Evolutionary conservation across 2,329 filamentous ascomycete species (phyloP), one percentile per base, ranked within the genome.

Genomic region (Emmonsia crescens): DNA sequence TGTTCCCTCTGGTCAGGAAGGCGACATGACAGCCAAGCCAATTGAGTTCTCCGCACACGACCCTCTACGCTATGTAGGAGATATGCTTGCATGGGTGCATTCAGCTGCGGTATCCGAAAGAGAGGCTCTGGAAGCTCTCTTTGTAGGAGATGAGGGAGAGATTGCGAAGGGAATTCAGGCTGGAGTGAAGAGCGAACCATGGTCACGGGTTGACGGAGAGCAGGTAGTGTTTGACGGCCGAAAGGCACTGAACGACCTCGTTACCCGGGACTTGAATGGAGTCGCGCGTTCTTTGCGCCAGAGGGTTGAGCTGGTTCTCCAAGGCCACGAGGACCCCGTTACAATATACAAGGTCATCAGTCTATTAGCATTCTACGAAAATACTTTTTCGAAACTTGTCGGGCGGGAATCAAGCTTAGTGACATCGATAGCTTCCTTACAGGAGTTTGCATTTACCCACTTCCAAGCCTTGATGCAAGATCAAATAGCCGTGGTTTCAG

Each of bases 11-110:
- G 82, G 80, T 12, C 82, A 84, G 0, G 79, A 80, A 31, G 80
- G 82, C 52, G 83, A 89, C 64, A 77, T 78, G 29, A 82, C 82
- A 21, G 79, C 88, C 42, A 96, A 97, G 71, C 93, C 94, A 0
- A 99, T 99, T 65, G 93, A 99, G 71, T 84, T 97, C 68, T 88
- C 87, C 12, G 93, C 94, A 0, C 93, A 97, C 72, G 94, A 99
- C 70, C 87, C 91, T 0, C 77, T 97, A 31, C 85, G 94, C 24
- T 97, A 97, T 73, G 86, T 95, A 2, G 91, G 94, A 60, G 94
- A 99, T 71, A 99, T 99, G 92, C 82, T 99, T 16, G 94, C 94
- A 5, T 99, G 94, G 94, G 86, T 89, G 5, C 94, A 99, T 73
- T 96, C 94, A 0, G 89, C 92, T 2, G 88, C 93, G 0, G 94